phyloP scores from a whole-genome alignment of 2,329 filamentous ascomycete species.

The Cadophora malorum region DNA sequence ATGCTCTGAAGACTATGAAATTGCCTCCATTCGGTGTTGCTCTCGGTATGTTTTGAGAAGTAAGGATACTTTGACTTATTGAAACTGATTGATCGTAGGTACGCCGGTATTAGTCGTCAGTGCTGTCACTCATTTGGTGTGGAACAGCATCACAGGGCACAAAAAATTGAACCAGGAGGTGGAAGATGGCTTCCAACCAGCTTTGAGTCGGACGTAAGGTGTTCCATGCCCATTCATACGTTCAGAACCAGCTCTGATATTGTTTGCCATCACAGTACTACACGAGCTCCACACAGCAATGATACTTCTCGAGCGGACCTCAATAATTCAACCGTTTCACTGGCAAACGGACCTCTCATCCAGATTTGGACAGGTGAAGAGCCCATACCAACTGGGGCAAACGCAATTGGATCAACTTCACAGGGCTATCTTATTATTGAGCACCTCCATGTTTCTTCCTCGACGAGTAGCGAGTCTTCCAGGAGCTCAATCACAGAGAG shows the following conservation, averaged over 20 bases:
- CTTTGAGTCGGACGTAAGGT: background rate
- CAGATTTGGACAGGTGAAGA: constrained; percentile 10
- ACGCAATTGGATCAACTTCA: constrained; percentile 1
- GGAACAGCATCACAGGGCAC: background rate
- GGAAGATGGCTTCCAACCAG: constrained; percentile 5
- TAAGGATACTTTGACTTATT: background rate
- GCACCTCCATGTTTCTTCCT: background rate
- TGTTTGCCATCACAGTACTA: background rate
- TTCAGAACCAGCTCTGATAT: background rate
- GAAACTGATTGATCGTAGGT: background rate
- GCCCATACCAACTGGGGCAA: background rate
- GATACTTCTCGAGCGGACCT: background rate
- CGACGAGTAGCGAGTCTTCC: background rate
- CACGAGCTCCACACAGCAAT: background rate
- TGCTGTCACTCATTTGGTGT: constrained; percentile 18
- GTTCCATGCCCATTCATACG: background rate
- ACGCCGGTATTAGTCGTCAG: constrained; percentile 21
- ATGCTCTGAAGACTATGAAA: constrained; percentile 14
- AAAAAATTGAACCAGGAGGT: background rate
- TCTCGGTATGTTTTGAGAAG: background rate
- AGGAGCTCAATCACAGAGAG: background rate
- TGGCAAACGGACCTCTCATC: constrained; percentile 5
- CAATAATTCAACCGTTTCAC: background rate
- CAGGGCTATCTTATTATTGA: constrained; percentile 12
- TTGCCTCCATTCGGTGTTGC: constrained; percentile 9